Base-by-base conservation (phyloP, 2,329 filamentous ascomycete genomes). In the Ceratocystis alfenasii region DNA sequence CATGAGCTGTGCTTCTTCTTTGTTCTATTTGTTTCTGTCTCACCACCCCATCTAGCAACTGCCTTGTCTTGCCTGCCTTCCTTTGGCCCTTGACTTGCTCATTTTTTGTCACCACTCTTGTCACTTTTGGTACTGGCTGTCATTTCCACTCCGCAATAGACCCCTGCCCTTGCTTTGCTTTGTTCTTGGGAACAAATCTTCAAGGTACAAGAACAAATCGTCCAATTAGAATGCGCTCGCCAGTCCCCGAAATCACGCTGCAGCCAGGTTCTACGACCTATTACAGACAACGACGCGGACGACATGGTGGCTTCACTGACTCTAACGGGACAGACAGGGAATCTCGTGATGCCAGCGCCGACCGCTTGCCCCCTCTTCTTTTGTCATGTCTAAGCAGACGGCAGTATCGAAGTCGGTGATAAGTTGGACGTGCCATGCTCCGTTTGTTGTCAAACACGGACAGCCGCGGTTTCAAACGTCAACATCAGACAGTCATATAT, bases 1-100 rank as follows among this genome's bases (percentile, higher is more conserved):
- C 53, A 33, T 33, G 53, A 57, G 53, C 12, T 17, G 53, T 57
- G 53, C 25, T 57, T 57, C 53, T 57, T 33, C 53, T 57, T 57
- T 57, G 53, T 57, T 57, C 53, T 57, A n/a, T 33, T 57, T 5
- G 53, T 30, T 57, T 57, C 53, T 57, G 53, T 57, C 53, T 57
- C 53, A 33, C 28, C 46, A 30, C 50, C 4, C 8, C 50, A 57
- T 15, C 25, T 5, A 55, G 53, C 53, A 57, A 57, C 12, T 57
- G 5, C 50, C 25, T 30, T 25, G 12, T 25, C 50, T 30, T 5
- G 50, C 8, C 50, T 17, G 5, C 25, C 22, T 55, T 10, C 20
- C n/a, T 28, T 1, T 57, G 25, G 33, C 33, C 33, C 33, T 36
- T 36, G 33, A 3, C 33, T 36, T 36, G 33, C 5, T 36, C 7